Base-by-base conservation (phyloP, 2,329 filamentous ascomycete genomes). In the Emmonsia crescens region DNA sequence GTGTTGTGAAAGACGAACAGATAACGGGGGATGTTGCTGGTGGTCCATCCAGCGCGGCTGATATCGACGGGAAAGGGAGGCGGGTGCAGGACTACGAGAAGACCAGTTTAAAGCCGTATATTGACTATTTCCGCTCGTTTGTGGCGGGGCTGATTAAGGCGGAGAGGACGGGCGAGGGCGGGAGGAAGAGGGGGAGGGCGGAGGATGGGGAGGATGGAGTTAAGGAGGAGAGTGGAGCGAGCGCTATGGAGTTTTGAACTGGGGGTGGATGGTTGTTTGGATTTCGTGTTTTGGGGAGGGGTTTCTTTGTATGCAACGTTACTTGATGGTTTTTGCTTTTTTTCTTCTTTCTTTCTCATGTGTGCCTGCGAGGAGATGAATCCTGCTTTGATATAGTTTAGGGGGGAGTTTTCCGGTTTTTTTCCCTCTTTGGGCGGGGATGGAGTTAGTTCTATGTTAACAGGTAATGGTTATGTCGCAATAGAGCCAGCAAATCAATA, bases 61-160 rank as follows among this genome's bases (percentile, higher is more conserved):
- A 68, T 21, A 69, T 69, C 3, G 71, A 79, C 40, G 66, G 68
- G 12, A 69, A 70, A 48, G 71, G 67, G 60, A 73, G 69, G 61
- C 84, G 80, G 68, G 69, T 89, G 56, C 83, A 87, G 67, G 94
- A 99, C 72, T 97, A 93, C 86, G 93, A 99, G 77, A 99, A 97
- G 84, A 99, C 94, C 29, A 91, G 90, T 66, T 75, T 99, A 71
- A 96, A 89, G 78, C 91, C 91, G 9, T 97, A 96, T 72, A 85
- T 97, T 42, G 92, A 97, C 62, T 87, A 88, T 67, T 97, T 99
- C 75, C 83, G 89, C 67, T 82, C 81, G 0, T 96, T 96, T 75
- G 90, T 97, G 8, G 82, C 84, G 10, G 82, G 79, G 0, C 74
- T 99, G 61, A 81, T 96, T 74, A 92, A 87, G 73, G 93, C 96